Evolutionary conservation across 768 basidiomycete species (phyloP), one percentile per base, ranked within the genome.

Genomic region (Tricholoma terreum): DNA sequence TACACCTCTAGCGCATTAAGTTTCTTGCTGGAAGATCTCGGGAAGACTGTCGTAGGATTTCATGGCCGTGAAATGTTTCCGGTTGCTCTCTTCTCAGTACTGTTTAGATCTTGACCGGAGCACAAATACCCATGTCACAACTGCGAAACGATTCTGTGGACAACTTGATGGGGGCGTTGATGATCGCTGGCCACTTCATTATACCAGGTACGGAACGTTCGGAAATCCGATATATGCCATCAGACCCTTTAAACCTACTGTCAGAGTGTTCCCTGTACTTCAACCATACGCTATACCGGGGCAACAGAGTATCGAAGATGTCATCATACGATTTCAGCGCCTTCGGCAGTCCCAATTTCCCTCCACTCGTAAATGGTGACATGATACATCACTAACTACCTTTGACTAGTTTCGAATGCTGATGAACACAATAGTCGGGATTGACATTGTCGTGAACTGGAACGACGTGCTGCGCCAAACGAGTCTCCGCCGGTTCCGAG

Each of bases 131-230:
- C 12, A 75, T 94, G 33, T 93, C 90, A 1, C 89, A 94, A 66
- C 76, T 95, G 46, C 83, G 93, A n/a, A 97, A 95, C 63, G 94
- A 98, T 69, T 93, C 94, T 7, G 86, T 94, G 5, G 95, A 96
- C 63, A 98, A 97, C 68, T 75, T 97, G 9, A 84, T 97, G 68
- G 94, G 92, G 7, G 90, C 92, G 3, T 75, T 98, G 33, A 85
- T 88, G 14, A 87, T 96, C 52, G 94, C 94, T 14, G 94, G 95
- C 1, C 87, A 92, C 64, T 95, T 86, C 65, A 89, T 90, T 59
- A 94, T 98, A 53, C 94, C 95, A 67, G 94, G 92, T 89, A 73
- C 34, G 60, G 42, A 15, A n/a, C 12, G 21, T 33, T 15, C 31
- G 24, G 7, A 55, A 57, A 50, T 22, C 52, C 12, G 7, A 17